Evolutionary conservation across 441 rosid species (phyloP), one percentile per base, ranked within the genome.

Genomic region (Metrosideros polymorpha): DNA sequence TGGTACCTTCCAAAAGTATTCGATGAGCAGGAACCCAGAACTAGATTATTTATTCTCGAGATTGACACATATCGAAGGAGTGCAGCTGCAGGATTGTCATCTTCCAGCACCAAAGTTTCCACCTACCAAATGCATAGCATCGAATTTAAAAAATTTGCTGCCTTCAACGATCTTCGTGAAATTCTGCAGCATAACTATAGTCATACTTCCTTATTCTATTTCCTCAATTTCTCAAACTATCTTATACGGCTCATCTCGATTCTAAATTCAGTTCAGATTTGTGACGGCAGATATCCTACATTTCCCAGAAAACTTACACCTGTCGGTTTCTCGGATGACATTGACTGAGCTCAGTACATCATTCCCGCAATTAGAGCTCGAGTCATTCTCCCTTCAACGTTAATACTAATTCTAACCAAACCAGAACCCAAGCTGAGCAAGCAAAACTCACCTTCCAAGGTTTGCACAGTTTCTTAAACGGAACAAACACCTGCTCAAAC

Each of bases 11-110:
- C 84, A 84, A 96, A 86, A 61, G 87, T 89, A 89, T 89, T 93
- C 6, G 92, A 86, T 52, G 89, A 86, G 90, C 91, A 94, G 49
- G 99, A 96, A 57, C 98, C 98, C 94, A 95, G 88, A 52, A 96
- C 97, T 87, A 95, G 91, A 92, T 89, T 86, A 61, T 88, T 85
- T 84, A 95, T 91, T 86, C 94, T 88, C 24, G 92, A 87, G 86
- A 91, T 91, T 55, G 92, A 89, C 10, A 92, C 87, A 85, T 89
- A 96, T 86, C 88, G 85, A 84, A 94, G 59, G 89, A 97, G 96
- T 12, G 92, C 98, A 54, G 84, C 82, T 3, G 98, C 95, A 35
- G 99, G 97, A 86, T 94, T 89, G 25, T 94, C 96, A 89, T 91
- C 91, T 90, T 91, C 97, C 42, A 96, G 89, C 87, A 94, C 93